Percentiles rank a stretch among this genome's conserved stretches.
Conservation (phyloP, 257 asterid genomes). For the Penstemon barbatus region DNA sequence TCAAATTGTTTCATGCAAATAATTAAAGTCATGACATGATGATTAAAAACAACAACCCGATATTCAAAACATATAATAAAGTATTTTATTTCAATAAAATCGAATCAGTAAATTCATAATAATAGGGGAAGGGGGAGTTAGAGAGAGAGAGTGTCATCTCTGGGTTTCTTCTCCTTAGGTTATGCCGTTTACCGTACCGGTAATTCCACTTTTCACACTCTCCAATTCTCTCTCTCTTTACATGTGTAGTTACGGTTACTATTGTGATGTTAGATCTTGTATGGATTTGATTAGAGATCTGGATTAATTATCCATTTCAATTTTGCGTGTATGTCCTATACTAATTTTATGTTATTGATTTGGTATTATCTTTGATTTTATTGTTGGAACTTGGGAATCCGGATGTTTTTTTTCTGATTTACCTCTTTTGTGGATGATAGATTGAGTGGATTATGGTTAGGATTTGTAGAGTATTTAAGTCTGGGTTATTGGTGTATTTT, state of each 20-base stretch:
- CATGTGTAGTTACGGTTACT: background rate
- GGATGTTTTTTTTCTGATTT: background rate
- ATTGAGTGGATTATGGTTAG: conserved; percentile 13
- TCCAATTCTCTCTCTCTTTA: background rate
- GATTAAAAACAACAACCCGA: no score
- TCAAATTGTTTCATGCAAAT: no score
- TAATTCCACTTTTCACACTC: conserved; percentile 20
- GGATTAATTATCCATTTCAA: conserved; percentile 6
- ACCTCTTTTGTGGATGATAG: background rate
- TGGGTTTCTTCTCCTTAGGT: conserved; percentile 47
- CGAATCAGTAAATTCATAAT: background rate
- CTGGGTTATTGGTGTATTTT: no score
- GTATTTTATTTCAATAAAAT: no score
- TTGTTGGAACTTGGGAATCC: conserved; percentile 10
- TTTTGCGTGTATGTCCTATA: background rate
- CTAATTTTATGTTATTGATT: background rate
- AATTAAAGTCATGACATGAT: no score
- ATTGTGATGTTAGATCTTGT: conserved; percentile 28
- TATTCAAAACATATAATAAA: no score
- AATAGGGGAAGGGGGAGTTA: conserved; percentile 27
- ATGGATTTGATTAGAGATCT: conserved; percentile 23
- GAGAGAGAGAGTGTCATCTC: conserved; percentile 49
- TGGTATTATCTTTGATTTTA: background rate
- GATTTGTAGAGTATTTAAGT: background rate
- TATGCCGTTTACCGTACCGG: conserved; percentile 57